Evolutionary conservation across 768 basidiomycete genomes (phyloP).

Genomic region (Lyophyllum decastes): DNA sequence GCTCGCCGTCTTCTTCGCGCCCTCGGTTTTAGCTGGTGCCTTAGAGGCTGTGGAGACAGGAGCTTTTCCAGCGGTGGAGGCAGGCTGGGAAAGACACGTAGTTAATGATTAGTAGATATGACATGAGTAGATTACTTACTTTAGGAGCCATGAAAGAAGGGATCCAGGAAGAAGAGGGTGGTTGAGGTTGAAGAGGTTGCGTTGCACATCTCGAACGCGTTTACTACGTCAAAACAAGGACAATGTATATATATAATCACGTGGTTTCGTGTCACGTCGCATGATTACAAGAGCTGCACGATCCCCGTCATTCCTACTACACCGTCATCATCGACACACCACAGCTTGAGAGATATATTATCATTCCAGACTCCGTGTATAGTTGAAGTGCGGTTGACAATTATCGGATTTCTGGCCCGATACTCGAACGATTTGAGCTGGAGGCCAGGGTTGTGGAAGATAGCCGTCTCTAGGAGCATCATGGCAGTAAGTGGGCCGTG

Average conservation of each 20-base stretch:
- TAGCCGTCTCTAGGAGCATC: constrained; percentile 68
- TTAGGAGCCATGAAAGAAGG: constrained; percentile 13
- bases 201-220: constrained; percentile 16
- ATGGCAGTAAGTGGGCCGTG: constrained; percentile 83
- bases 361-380: constrained; percentile 49
- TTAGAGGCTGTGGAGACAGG: constrained; percentile 34
- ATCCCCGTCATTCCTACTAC: constrained; percentile 70
- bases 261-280: constrained; percentile 2
- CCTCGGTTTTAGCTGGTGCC: constrained; percentile 49
- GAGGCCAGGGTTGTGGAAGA: constrained; percentile 48
- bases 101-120: not conserved
- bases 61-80: constrained; percentile 18
- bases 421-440: constrained; percentile 62
- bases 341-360: constrained; percentile 43
- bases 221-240: constrained; percentile 14
- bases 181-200: constrained; percentile 7
- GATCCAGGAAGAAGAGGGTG: constrained; percentile 8
- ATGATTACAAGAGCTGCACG: constrained; percentile 26
- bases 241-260: constrained; percentile 13
- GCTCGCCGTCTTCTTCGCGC: constrained; percentile 53
- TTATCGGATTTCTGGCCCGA: constrained; percentile 64
- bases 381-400: constrained; percentile 51
- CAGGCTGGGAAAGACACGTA: constrained; percentile 10
- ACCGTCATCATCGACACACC: constrained; percentile 60
- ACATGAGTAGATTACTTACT: not conserved